Percentiles rank a stretch among this genome's conserved stretches.
phyloP scores from a whole-genome alignment of 1,284 basidiomycete genomes.

The Paramarasmius palmivorus region DNA sequence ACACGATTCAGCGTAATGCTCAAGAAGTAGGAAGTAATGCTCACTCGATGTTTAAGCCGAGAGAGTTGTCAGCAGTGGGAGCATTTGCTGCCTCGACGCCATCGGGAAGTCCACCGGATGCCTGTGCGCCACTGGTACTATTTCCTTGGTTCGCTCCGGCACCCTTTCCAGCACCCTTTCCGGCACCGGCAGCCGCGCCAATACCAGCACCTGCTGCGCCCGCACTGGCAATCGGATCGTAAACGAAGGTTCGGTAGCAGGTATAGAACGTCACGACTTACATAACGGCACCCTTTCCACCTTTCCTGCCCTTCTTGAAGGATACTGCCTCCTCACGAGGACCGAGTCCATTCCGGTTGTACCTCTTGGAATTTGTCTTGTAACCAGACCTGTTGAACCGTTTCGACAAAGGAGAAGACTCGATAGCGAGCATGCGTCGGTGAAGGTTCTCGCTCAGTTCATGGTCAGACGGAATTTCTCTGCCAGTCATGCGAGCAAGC shows the following conservation, averaged over 20 bases:
- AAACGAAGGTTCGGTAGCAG: background rate
- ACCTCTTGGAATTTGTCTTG: constrained; percentile 15
- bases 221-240: constrained; percentile 2
- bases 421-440: constrained; percentile 50
- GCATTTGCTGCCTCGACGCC: constrained; percentile 50
- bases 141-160: constrained; percentile 6
- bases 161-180: constrained; percentile 15
- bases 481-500: constrained; percentile 69
- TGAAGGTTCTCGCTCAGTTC: constrained; percentile 52
- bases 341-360: constrained; percentile 31
- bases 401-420: constrained; percentile 31
- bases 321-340: constrained; percentile 11
- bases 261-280: background rate
- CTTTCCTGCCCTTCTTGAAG: constrained; percentile 7
- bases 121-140: background rate
- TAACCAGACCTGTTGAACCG: constrained; percentile 24
- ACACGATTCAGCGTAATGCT: background rate
- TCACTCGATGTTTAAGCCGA: constrained; percentile 76
- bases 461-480: constrained; percentile 46
- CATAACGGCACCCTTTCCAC: background rate
- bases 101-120: constrained; percentile 19
- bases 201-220: constrained; percentile 10
- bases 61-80: constrained; percentile 56
- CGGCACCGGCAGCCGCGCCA: constrained; percentile 13
- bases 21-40: constrained; percentile 17